Base-by-base conservation (phyloP, 2,329 filamentous ascomycete genomes). In the Bipolaris sorokiniana region DNA sequence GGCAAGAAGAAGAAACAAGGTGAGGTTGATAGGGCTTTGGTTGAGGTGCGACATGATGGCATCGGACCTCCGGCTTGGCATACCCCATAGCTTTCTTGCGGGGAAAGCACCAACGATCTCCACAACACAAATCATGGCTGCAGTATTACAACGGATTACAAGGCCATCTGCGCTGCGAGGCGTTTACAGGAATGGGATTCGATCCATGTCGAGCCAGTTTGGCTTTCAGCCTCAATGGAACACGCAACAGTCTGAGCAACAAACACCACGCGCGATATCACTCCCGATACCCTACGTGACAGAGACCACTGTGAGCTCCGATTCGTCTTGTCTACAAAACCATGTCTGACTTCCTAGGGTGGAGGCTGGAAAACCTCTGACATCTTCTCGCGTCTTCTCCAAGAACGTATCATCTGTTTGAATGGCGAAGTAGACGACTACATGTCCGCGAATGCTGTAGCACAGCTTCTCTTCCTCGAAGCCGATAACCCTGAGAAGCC, bases 401-500 rank as follows among this genome's bases (percentile, higher is more conserved):
- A 80, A 69, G 94, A 98, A 82, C 91, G 94, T 62, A 98, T 98
- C 71, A 85, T 99, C 71, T 97, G 91, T 74, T 85, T 98, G 34
- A 97, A 97, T 71, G 94, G 94, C 71, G 84, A 90, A 72, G 92
- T 98, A 56, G 90, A 98, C 79, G 91, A 97, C 73, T 89, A 86
- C 40, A 87, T 95, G 65, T 96, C 92, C 36, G 94, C 95, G n/a
- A 91, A 90, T 40, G 92, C 98, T 62, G 94, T 98, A 26, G 92
- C 95, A 1, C 96, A 99, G 76, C 87, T 99, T 20, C 89, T 99
- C 62, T 99, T 93, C 85, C 92, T 99, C 77, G 96, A 99, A 83
- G 95, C 94, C 70, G 95, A 99, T 73, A 92, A 91, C 71, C 93
- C 94, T 3, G 88, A 96, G 54, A 97, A 97, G 76, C 90, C 92